Evolutionary conservation across 148 eudicot genomes (phyloP).

Genomic region (Rhododendron williamsianum): DNA sequence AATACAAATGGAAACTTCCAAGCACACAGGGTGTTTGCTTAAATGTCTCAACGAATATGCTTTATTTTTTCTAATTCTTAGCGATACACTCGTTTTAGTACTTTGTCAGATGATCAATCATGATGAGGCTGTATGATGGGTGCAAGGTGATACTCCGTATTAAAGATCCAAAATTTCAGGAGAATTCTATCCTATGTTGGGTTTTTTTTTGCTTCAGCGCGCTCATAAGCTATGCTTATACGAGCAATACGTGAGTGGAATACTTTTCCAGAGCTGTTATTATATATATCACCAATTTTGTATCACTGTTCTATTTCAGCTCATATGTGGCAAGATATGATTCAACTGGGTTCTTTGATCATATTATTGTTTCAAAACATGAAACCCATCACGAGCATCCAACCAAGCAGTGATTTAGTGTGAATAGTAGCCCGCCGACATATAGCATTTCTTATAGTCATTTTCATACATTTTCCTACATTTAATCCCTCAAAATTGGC

Average conservation of each 20-base stretch:
- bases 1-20: too few relatives aligned
- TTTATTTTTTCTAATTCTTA: too few relatives aligned
- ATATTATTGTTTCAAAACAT: background rate
- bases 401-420: background rate
- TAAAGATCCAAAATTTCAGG: too few relatives aligned
- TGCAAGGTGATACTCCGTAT: too few relatives aligned
- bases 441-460: background rate
- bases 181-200: conserved; percentile 38
- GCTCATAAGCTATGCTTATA: conserved; percentile 56
- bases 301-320: background rate
- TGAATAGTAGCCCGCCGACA: background rate
- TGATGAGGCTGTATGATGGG: too few relatives aligned
- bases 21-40: too few relatives aligned
- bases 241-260: conserved; percentile 58
- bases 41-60: too few relatives aligned
- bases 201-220: conserved; percentile 48
- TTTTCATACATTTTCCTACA: background rate
- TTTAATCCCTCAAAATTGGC: too few relatives aligned
- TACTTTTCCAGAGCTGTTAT: background rate
- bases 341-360: background rate
- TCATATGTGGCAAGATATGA: background rate
- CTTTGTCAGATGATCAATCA: too few relatives aligned
- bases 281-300: background rate
- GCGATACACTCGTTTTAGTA: too few relatives aligned
- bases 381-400: background rate